Evolutionary conservation across 116 monocot genomes (phyloP), one percentile per base, ranked within the genome.

Genomic region (Cymodocea nodosa): DNA sequence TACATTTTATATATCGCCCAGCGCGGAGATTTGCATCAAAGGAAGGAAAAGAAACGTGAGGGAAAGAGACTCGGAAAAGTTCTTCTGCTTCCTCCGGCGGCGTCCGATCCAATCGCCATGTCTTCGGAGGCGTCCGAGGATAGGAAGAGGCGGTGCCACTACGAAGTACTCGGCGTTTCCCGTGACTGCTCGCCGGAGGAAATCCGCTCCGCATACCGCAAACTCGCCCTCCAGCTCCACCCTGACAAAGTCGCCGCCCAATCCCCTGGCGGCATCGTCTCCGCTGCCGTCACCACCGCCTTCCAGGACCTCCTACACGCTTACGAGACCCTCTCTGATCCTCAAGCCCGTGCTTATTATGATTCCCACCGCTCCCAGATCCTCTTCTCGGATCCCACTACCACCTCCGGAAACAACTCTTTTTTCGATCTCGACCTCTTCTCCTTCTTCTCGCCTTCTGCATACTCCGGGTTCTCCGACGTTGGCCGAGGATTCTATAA

Each of bases 311-410:
- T 98, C n/a, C 81, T 78, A 51, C 79, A 89, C 62, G 91, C 97
- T 20, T 91, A 98, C 80, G 85, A 91, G 78, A 82, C 89, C 60
- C 91, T 98, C 68, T 92, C 89, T 60, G 97, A 98, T 54, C 80
- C 85, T 35, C 76, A 70, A 23, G 97, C 91, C 66, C 88, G 97
- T 54, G 49, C 71, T 36, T 98, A 82, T 71, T 98, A 98, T 69
- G 97, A 98, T 54, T 88, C 97, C 37, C 97, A 98, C 71, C 88
- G 97, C 7, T 91, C 88, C 37, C 91, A 91, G 68, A 98, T 98
- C 72, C 91, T 97, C 78, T 97, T 97, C 81, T 74, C 97, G 52
- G 75, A 76, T 54, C 59, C 67, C 60, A 19, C 56, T 19, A 51
- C 8, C 37, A 14, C 64, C 54, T 52, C 67, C 39, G 54, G 55